These are phyloP conservation scores for Aspergillus aculeatus DNA, from an alignment of 2,329 filamentous ascomycete species.

Conservation along the genomic window DNA sequence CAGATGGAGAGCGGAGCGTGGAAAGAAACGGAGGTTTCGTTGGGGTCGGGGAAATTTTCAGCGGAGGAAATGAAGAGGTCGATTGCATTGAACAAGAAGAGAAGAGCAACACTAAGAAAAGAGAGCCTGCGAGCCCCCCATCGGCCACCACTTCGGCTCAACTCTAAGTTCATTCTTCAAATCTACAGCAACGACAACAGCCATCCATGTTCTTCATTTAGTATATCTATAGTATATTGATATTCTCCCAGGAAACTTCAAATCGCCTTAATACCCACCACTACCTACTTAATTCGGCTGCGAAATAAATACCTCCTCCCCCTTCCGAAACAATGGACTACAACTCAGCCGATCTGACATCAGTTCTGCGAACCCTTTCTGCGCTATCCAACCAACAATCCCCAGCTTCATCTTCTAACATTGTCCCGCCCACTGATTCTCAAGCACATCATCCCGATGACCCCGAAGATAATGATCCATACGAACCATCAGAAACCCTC, in stretches of 20 bases:
- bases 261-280: too few relatives aligned
- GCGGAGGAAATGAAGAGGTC: slow-evolving; percentile 7
- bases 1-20: slow-evolving; percentile 3
- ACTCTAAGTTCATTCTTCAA: neutral
- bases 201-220: neutral
- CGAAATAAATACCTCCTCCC: too few relatives aligned
- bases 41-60: slow-evolving; percentile 21
- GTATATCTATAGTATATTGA: too few relatives aligned
- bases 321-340: slow-evolving; percentile 18
- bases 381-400: slow-evolving; percentile 28
- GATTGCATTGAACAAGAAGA: neutral
- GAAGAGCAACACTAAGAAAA: neutral
- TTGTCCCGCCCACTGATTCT: neutral
- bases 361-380: slow-evolving; percentile 44
- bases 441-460: neutral
- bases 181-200: neutral
- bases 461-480: neutral
- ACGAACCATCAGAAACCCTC: slow-evolving; percentile 5
- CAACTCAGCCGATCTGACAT: slow-evolving; percentile 38
- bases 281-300: too few relatives aligned
- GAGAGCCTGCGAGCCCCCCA: neutral
- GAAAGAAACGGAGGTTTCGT: slow-evolving; percentile 2
- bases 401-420: neutral
- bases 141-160: neutral
- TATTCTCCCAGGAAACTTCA: too few relatives aligned